Conservation (phyloP, 441 rosid species). For the Euphorbia celastroides region DNA sequence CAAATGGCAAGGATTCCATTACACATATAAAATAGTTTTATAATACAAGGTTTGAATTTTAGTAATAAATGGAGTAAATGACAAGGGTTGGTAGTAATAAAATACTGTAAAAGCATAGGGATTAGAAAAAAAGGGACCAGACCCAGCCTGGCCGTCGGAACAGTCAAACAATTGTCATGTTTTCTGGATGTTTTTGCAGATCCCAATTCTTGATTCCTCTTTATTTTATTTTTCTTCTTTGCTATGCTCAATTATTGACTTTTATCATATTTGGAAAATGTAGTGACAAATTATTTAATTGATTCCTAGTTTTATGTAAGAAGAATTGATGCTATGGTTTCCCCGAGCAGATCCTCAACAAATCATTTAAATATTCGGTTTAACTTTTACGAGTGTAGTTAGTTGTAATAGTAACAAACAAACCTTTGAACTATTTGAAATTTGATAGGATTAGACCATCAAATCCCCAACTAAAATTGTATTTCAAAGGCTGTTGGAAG, state of each 20-base stretch:
- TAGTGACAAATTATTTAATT: no score
- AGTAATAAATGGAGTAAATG: neutral
- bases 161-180: constrained; percentile 42
- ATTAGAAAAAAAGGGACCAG: constrained; percentile 18
- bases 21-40: no score
- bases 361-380: no score
- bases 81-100: neutral
- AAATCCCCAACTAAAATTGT: neutral
- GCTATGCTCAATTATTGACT: neutral
- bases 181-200: constrained; percentile 44
- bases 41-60: no score
- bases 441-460: neutral
- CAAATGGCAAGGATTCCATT: no score
- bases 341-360: neutral
- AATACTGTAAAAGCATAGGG: constrained; percentile 13
- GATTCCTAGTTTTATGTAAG: no score
- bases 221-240: neutral
- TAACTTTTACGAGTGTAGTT: no score
- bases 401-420: neutral
- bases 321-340: neutral
- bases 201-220: constrained; percentile 31
- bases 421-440: neutral
- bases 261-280: neutral
- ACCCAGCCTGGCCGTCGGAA: constrained; percentile 31
- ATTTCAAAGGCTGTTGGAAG: neutral